These are phyloP conservation scores for Dothistroma pini DNA, from an alignment of 2,329 filamentous ascomycete genomes.

Conservation along the genomic window DNA sequence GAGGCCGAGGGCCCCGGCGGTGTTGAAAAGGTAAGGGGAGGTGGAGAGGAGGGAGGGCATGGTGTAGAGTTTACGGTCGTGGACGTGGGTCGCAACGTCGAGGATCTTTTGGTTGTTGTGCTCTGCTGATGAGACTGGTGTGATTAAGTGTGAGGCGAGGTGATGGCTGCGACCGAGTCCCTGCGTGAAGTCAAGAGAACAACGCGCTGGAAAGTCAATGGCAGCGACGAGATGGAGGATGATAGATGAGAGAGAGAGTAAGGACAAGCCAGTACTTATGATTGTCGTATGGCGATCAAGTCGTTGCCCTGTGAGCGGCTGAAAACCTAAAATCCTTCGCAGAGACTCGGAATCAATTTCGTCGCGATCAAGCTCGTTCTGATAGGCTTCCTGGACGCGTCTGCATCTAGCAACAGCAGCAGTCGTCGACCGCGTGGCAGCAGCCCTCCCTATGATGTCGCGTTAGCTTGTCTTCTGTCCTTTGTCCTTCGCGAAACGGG, in stretches of 20 bases:
- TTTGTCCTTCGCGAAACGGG: neutral
- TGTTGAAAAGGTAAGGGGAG: slow-evolving; percentile 2
- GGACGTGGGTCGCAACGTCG: neutral
- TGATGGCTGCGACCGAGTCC: no score
- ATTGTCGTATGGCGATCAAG: no score
- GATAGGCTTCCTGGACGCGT: neutral
- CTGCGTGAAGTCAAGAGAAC: no score
- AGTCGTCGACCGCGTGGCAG: slow-evolving; percentile 29
- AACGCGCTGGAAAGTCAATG: no score
- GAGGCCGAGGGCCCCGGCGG: slow-evolving; percentile 1
- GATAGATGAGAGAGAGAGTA: no score
- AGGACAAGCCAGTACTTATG: no score
- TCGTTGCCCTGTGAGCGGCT: no score
- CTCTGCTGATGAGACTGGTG: no score
- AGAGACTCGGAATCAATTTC: neutral
- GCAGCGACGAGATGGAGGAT: no score
- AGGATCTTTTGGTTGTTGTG: no score
- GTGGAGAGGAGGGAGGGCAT: neutral
- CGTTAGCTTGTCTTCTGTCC: neutral
- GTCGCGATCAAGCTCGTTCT: neutral
- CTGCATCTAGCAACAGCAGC: slow-evolving; percentile 29
- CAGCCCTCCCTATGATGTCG: slow-evolving; percentile 17
- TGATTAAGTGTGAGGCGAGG: no score
- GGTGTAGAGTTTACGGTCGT: neutral
- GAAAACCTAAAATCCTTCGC: neutral